Evolutionary conservation across 129 eudicot species (phyloP), one percentile per base, ranked within the genome.

Genomic region (Arctium lappa): DNA sequence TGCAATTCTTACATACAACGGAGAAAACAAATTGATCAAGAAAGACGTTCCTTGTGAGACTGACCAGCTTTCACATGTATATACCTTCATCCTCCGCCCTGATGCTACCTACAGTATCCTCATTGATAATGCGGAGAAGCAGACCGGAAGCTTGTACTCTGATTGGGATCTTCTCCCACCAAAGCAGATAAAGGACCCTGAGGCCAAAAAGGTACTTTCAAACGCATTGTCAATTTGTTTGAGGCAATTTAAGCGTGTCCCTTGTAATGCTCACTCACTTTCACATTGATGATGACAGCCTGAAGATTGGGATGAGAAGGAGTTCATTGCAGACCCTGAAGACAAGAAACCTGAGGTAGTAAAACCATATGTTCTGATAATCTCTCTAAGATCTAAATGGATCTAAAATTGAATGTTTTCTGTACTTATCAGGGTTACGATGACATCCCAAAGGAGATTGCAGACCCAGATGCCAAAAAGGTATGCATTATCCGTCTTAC

Each of bases 251-350:
- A 39, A 46, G 65, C 18, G 6, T 22, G 27, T 22, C 27, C 27
- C 27, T 22, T 22, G 27, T 38, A 6, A 66, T 75, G 36, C 10
- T 81, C 13, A 79, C 63, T 62, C 60, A 31, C 0, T 8, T 72
- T 60, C 33, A 30, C 38, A 53, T 36, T 72, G 36, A 56, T 73
- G 30, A 70, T 81, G 75, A 38, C 82, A 95, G 98, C 98, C 98
- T 77, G 98, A 95, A 87, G 97, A 95, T 86, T 95, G 98, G 98
- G 98, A 89, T 83, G 98, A 95, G 34, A 95, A 95, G 88, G 98
- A 95, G 80, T 89, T 71, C 82, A 95, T 95, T 85, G 87, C 94
- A 73, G 98, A 95, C 70, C 97, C 98, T 36, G 98, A 95, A 86
- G 98, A 95, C 81, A 95, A 88, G 90, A 95, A 95, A 86, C 98